These are phyloP conservation scores for Metroxylon sagu DNA, from an alignment of 176 grass and related monocot genomes.

Conservation along the genomic window DNA sequence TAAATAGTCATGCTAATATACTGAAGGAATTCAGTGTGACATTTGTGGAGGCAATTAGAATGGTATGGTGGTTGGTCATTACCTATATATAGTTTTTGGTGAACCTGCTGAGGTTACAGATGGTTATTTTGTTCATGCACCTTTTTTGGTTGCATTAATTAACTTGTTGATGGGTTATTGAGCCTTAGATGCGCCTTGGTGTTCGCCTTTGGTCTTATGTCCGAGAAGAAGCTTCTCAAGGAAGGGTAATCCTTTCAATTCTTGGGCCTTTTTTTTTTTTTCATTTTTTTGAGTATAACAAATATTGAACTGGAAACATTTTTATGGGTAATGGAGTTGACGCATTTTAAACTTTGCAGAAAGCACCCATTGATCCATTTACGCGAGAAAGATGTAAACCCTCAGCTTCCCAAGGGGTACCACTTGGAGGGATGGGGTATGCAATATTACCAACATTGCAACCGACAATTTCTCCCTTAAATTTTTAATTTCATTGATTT, in stretches of 20 bases:
- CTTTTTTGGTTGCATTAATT: no score
- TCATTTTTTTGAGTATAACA: neutral
- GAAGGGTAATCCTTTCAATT: conserved; percentile 55
- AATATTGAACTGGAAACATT: no score
- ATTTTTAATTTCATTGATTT: conserved; percentile 8
- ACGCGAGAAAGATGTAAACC: conserved; percentile 65
- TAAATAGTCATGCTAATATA: conserved; percentile 90
- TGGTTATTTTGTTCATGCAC: neutral
- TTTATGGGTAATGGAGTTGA: no score
- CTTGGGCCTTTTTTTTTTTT: neutral
- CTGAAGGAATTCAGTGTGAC: conserved; percentile 94
- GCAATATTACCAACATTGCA: conserved; percentile 7
- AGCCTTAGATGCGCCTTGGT: conserved; percentile 72
- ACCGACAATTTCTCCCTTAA: conserved; percentile 10
- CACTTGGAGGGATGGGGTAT: conserved; percentile 97
- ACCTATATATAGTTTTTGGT: conserved; percentile 15
- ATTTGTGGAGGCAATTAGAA: conserved; percentile 77
- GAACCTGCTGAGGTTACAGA: neutral
- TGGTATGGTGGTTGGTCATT: conserved; percentile 39
- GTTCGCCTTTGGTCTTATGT: conserved; percentile 98
- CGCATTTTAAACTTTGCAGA: conserved; percentile 29
- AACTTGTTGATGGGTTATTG: neutral
- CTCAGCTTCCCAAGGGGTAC: conserved; percentile 85
- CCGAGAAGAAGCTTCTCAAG: conserved; percentile 92
- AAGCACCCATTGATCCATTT: conserved; percentile 98